Percentiles rank a stretch among this genome's conserved stretches.
These are phyloP conservation scores for Erysiphe pulchra DNA, from an alignment of 2,329 filamentous ascomycete genomes.

Conservation along the genomic window DNA sequence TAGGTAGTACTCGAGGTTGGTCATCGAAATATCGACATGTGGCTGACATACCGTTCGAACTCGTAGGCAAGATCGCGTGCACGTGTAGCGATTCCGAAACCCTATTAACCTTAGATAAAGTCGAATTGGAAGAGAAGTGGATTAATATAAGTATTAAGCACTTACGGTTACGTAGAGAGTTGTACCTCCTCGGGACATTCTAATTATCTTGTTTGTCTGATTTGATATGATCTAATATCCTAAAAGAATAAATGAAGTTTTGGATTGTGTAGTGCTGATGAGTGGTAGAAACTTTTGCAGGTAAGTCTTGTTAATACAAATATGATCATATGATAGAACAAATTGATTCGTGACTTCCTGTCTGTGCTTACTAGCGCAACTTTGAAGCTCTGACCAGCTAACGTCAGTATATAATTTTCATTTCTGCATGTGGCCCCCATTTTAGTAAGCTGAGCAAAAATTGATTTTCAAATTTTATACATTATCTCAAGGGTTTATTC, in stretches of 20 bases:
- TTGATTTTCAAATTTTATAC: no score
- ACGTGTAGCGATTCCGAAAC: conserved; percentile 96
- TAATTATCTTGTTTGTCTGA: conserved; percentile 2
- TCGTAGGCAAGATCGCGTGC: conserved; percentile 98
- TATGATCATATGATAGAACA: no score
- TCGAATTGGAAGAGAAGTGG: not conserved
- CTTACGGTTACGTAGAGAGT: conserved; percentile 73
- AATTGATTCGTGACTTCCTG: no score
- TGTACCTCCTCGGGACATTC: conserved; percentile 78
- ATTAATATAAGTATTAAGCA: not conserved
- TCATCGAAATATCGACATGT: conserved; percentile 22
- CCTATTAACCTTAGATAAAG: conserved; percentile 15
- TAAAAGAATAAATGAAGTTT: not conserved
- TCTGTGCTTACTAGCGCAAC: no score
- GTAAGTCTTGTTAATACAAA: no score
- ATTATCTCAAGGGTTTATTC: no score
- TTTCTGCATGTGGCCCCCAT: no score
- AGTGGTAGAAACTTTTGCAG: no score
- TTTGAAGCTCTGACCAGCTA: no score
- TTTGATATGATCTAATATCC: not conserved
- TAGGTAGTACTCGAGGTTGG: conserved; percentile 13
- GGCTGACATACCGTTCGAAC: conserved; percentile 96
- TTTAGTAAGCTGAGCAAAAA: no score
- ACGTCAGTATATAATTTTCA: no score
- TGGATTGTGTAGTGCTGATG: no score